These are phyloP conservation scores for Myxozyma geophila DNA, from an alignment of 805 yeast genomes.

Conservation along the genomic window DNA sequence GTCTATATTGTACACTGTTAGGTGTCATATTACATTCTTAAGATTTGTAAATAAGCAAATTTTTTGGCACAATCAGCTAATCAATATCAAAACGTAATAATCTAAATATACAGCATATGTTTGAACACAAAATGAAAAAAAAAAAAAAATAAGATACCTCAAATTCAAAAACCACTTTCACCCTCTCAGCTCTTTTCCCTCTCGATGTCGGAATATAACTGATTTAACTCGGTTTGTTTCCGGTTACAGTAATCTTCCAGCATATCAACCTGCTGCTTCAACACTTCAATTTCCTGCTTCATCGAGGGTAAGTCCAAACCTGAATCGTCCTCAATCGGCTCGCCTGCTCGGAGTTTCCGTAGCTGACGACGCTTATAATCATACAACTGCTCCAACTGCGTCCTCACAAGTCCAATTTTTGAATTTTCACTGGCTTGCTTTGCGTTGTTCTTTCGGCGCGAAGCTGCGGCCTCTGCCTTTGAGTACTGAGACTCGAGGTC, in stretches of 20 bases:
- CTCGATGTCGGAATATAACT: conserved; percentile 46
- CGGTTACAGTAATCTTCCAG: conserved; percentile 68
- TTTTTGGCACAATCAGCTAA: background rate
- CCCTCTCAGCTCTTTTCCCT: conserved; percentile 18
- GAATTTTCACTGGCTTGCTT: conserved; percentile 28
- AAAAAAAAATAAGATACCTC: background rate
- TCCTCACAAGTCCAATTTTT: conserved; percentile 49
- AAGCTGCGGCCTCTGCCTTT: conserved; percentile 58
- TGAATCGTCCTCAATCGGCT: conserved; percentile 34
- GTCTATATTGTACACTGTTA: no score
- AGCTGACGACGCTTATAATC: conserved; percentile 73
- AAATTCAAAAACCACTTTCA: background rate
- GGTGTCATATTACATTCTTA: no score
- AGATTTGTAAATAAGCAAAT: no score
- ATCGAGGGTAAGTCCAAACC: conserved; percentile 38
- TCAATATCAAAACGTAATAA: no score
- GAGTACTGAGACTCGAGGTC: conserved; percentile 71
- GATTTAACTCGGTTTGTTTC: conserved; percentile 64
- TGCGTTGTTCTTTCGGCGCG: conserved; percentile 46
- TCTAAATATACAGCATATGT: background rate
- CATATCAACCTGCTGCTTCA: conserved; percentile 75
- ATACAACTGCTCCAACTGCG: conserved; percentile 81
- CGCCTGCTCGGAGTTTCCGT: conserved; percentile 46
- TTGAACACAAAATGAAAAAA: background rate
- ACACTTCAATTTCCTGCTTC: conserved; percentile 64